A percentile compares a stretch with the other conserved stretches of the same genome.
phyloP scores from a whole-genome alignment of 2,329 filamentous ascomycete genomes.

The Pestalotiopsis sp. region DNA sequence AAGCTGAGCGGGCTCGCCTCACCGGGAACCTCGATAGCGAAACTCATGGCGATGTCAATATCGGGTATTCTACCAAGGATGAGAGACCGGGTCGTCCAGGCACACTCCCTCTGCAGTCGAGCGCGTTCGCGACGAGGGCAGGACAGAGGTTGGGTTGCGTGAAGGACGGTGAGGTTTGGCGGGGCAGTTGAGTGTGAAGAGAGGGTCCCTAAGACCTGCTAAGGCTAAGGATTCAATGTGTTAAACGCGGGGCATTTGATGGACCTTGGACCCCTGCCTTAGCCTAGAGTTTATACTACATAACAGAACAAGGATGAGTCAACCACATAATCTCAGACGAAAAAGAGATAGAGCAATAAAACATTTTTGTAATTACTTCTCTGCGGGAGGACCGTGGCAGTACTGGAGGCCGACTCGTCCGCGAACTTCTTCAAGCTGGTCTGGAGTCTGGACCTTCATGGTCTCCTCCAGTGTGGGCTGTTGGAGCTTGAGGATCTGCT shows the following conservation, averaged over 20 bases:
- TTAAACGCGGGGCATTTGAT: no score
- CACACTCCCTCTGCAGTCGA: not conserved
- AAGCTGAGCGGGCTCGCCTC: conserved; percentile 73
- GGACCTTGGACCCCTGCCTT: no score
- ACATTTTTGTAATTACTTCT: no score
- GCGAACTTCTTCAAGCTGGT: no score
- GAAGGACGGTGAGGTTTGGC: not conserved
- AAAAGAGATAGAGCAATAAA: no score
- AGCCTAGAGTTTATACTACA: no score
- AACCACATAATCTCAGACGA: no score
- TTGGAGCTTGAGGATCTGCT: not conserved
- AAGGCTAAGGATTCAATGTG: no score
- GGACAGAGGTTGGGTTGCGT: not conserved
- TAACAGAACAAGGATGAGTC: no score
- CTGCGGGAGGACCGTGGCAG: no score
- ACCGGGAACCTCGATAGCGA: conserved; percentile 75
- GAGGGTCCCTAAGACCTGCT: not conserved
- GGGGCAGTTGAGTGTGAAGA: not conserved
- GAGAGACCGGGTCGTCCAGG: not conserved
- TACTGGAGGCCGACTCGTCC: no score
- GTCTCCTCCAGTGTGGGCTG: not conserved
- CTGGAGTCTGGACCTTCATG: no score
- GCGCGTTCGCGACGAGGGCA: not conserved
- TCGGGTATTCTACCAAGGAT: not conserved
- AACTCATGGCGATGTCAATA: conserved; percentile 53